Evolutionary conservation across 768 basidiomycete species (phyloP), one percentile per base, ranked within the genome.

Genomic region (Dentipellis sp.): DNA sequence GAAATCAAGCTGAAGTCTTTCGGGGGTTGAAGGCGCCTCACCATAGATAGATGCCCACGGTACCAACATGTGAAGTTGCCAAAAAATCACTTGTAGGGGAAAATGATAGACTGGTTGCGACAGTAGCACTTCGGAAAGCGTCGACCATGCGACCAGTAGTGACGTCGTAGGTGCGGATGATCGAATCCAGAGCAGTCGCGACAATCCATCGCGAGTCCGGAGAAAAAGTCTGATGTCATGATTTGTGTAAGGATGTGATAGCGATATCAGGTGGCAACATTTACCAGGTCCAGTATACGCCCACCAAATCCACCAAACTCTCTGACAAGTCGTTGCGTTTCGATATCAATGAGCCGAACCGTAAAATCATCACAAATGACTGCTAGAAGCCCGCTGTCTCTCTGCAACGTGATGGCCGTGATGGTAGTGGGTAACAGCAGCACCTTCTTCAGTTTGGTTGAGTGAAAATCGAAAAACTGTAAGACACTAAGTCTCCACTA

Each of bases 401-500:
- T 80, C 62, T 99, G 89, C 17, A 98, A 74, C 3, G 75, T 68
- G 61, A 94, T 77, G 2, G 88, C 86, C 19, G 82, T 81, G 17
- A 82, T 78, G 12, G 82, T 73, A 4, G 91, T 84, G 2, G 89
- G 77, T 2, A 97, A 65, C 10, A 81, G 70, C 50, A 93, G 55
- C 0, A 83, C 83, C 53, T 86, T 71, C 57, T 87, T 80, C 56
- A 92, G 72, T 63, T 82, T 82, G 10, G 90, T 82, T 2, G 86
- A 84, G 64, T 95, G 91, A 70, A 99, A 98, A 67, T 98, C 89
- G 63, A 98, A 99, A 74, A 97, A 97, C 94, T 99, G 62, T 4
- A 21, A 17, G 12, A 46, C 48, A 39, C 6, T 29, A 6, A 29
- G 29, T 29, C 40, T 42, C 14, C 40, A 42, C 4, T 42, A 9